A percentile compares a stretch with the other conserved stretches of the same genome.
Evolutionary conservation across 2,329 filamentous ascomycete genomes (phyloP).

Genomic region (Talaromyces amestolkiae): DNA sequence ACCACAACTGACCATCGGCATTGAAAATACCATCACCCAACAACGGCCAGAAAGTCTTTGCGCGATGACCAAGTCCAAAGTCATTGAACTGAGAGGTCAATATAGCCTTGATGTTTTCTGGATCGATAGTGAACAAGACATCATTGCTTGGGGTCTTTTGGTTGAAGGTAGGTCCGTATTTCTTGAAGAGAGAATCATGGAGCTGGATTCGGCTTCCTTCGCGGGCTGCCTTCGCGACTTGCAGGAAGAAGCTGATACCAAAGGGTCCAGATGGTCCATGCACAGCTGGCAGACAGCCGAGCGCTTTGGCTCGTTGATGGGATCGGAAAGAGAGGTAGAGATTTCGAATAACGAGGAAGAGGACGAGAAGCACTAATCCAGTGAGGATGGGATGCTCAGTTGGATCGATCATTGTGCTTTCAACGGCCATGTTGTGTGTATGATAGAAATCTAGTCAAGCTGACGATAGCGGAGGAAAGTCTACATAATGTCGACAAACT

Average conservation of each 20-base stretch:
- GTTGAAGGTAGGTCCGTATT: conserved; percentile 15
- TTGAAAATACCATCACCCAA: conserved; percentile 51
- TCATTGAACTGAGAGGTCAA: conserved; percentile 17
- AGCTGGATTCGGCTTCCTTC: conserved; percentile 10
- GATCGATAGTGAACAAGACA: conserved; percentile 19
- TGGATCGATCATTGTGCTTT: neutral
- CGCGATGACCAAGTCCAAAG: conserved; percentile 12
- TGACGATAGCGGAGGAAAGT: neutral
- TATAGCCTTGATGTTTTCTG: conserved; percentile 18
- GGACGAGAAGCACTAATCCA: neutral
- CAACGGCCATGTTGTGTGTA: neutral
- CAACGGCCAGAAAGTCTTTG: conserved; percentile 13
- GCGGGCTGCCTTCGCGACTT: conserved; percentile 12
- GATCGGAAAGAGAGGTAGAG: conserved; percentile 5
- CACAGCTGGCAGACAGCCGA: conserved; percentile 14
- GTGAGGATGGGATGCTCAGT: neutral
- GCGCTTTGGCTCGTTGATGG: conserved; percentile 1
- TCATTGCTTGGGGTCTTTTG: conserved; percentile 14
- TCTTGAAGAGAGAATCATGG: conserved; percentile 9
- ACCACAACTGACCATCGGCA: conserved; percentile 75
- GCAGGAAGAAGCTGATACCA: conserved; percentile 13
- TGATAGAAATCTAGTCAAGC: neutral
- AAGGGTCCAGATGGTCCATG: conserved; percentile 14
- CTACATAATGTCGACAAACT: neutral
- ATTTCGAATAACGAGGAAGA: conserved; percentile 3